Base-by-base conservation (phyloP, 495 filamentous ascomycete genomes). In the Friedmanniomyces endolithicus region DNA sequence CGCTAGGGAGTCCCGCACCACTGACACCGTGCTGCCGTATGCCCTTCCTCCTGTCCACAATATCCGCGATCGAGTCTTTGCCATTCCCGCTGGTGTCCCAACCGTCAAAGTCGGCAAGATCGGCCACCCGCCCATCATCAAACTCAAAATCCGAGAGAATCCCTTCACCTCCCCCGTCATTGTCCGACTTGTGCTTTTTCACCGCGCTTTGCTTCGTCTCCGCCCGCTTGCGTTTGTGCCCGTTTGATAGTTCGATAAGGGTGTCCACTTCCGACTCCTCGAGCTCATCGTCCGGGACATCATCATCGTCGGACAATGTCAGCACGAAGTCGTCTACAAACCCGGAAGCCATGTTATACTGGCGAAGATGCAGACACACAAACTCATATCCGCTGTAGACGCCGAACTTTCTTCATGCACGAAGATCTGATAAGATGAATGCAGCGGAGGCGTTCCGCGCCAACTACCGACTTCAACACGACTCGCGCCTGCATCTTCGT, bases 131-230 rank as follows among this genome's bases (percentile, higher is more conserved):
- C 2, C 37, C 54, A 51, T 57, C 54, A 17, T 50, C 54, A 34
- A 57, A 57, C 54, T 57, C 54, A 25, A 57, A 57, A n/a, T 57
- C 54, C 20, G 54, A 50, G 9, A 50, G 45, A 11, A 57, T 35
- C 27, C 48, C 54, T 45, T 51, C 48, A 16, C 45, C 54, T 19
- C 40, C 50, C 22, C 31, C 54, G 37, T 41, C 37, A 16, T 14
- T 14, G 2, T 14, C 33, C 12, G 24, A 14, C n/a, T 25, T 39
- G 24, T 24, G 44, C 53, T 55, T 55, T 33, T 55, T 55, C 29
- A 55, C 53, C 2, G 53, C 40, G 17, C 34, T 46, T 31, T 55
- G 53, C 44, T 37, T 49, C 37, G 11, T 24, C 23, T 49, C 37
- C 29, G 46, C 46, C 19, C 16, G 43, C 23, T 29, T 55, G 25